phyloP scores from a whole-genome alignment of 768 basidiomycete species.

The Ramaria rubella region DNA sequence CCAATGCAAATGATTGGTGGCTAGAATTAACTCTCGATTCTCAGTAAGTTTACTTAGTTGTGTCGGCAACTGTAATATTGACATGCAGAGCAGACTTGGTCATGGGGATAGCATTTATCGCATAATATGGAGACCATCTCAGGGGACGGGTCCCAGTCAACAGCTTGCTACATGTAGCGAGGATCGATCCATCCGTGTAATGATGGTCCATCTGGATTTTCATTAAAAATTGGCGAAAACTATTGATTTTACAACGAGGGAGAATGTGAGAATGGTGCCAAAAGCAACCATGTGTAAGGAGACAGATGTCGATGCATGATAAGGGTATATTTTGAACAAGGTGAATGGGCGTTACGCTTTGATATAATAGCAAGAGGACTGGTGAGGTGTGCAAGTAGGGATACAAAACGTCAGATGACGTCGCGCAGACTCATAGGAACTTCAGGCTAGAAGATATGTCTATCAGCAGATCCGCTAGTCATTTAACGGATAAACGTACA shows the following conservation, averaged over 20 bases:
- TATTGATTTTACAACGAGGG: slow-evolving; percentile 66
- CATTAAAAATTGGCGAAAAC: slow-evolving; percentile 24
- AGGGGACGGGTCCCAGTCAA: slow-evolving; percentile 22
- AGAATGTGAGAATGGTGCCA: slow-evolving; percentile 35
- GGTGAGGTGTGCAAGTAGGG: slow-evolving; percentile 50
- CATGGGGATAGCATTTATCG: slow-evolving; percentile 77
- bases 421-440: slow-evolving; percentile 87
- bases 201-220: slow-evolving; percentile 41
- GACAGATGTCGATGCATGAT: slow-evolving; percentile 55
- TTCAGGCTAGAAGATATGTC: slow-evolving; percentile 59
- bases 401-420: slow-evolving; percentile 76
- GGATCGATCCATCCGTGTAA: slow-evolving; percentile 83
- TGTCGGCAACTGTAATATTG: slow-evolving; percentile 8
- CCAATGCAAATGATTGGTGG: slow-evolving; percentile 37
- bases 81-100: slow-evolving; percentile 40
- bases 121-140: slow-evolving; percentile 67
- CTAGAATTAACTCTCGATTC: slow-evolving; percentile 39
- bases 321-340: slow-evolving; percentile 62
- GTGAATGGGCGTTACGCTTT: slow-evolving; percentile 38
- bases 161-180: slow-evolving; percentile 85
- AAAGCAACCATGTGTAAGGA: slow-evolving; percentile 46
- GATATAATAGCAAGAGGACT: slow-evolving; percentile 42
- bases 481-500: slow-evolving; percentile 40
- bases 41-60: slow-evolving; percentile 36
- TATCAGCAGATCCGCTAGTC: slow-evolving; percentile 12